Conservation (phyloP, 768 basidiomycete species). For the Pilatotrama ljubarskyi region DNA sequence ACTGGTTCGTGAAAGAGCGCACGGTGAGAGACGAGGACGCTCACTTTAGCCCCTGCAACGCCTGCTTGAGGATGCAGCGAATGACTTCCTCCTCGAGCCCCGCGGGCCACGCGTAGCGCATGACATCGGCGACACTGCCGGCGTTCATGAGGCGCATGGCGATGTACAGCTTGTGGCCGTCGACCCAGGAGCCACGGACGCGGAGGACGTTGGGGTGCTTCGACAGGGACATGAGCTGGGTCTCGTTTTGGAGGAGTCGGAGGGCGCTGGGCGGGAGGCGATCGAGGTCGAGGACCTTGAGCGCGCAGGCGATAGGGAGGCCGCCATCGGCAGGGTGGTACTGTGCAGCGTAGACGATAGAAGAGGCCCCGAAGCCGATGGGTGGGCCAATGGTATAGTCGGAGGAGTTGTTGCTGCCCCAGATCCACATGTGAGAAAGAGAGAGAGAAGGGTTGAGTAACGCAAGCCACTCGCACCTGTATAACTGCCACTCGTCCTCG, state of each 20-base stretch:
- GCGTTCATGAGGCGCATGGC: slow-evolving; percentile 89
- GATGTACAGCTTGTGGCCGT: slow-evolving; percentile 81
- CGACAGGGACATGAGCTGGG: slow-evolving; percentile 87
- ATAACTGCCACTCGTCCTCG: slow-evolving; percentile 80
- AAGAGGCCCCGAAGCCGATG: slow-evolving; percentile 91
- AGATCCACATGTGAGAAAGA: neutral
- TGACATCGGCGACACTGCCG: slow-evolving; percentile 83
- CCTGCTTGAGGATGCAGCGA: slow-evolving; percentile 81
- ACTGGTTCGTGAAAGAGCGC: neutral
- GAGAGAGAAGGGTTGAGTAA: neutral
- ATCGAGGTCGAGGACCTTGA: slow-evolving; percentile 91
- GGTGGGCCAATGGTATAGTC: slow-evolving; percentile 79
- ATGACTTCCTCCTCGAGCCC: slow-evolving; percentile 91
- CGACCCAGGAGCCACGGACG: slow-evolving; percentile 87
- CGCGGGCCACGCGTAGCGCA: slow-evolving; percentile 82
- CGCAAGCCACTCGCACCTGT: slow-evolving; percentile 49
- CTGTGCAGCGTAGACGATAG: slow-evolving; percentile 80
- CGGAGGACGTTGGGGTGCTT: slow-evolving; percentile 94
- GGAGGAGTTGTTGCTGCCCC: slow-evolving; percentile 57
- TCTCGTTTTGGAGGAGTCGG: slow-evolving; percentile 78
- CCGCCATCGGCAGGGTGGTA: slow-evolving; percentile 48
- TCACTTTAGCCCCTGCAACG: slow-evolving; percentile 84
- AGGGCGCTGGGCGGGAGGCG: slow-evolving; percentile 68
- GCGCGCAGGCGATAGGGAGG: slow-evolving; percentile 61
- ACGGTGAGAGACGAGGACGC: slow-evolving; percentile 33